Evolutionary conservation across 148 eudicot species (phyloP).

Genomic region (Arbutus unedo): DNA sequence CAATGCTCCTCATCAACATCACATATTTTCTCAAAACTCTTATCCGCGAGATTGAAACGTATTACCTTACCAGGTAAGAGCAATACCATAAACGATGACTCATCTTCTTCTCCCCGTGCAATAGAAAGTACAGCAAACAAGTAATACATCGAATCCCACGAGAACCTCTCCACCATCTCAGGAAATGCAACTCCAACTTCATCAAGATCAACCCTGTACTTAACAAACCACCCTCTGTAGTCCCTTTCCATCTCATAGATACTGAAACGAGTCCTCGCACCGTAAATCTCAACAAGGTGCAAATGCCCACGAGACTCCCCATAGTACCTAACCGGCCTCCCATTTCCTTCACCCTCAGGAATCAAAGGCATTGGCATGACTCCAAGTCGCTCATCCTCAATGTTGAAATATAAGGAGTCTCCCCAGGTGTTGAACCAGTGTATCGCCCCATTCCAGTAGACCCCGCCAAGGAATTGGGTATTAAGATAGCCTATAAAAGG

Average conservation of each 20-base stretch:
- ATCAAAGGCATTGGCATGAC: constrained; percentile 6
- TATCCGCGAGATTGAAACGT: neutral
- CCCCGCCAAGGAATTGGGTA: neutral
- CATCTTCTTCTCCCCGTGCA: constrained; percentile 14
- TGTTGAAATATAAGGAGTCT: constrained; percentile 12
- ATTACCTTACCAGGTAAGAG: neutral
- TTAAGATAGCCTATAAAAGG: neutral
- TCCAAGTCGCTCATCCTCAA: constrained; percentile 21
- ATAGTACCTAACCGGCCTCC: constrained; percentile 10
- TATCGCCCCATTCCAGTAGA: constrained; percentile 22
- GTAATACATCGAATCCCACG: neutral
- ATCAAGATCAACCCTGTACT: constrained; percentile 19
- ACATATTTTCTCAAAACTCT: neutral
- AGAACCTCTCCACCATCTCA: constrained; percentile 3
- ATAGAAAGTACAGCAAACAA: constrained; percentile 15
- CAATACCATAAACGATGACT: neutral
- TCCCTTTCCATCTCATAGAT: constrained; percentile 28
- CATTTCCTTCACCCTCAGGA: neutral
- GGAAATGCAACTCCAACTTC: constrained; percentile 14
- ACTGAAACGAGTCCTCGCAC: neutral
- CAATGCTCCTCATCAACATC: constrained; percentile 3
- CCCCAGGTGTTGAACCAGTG: constrained; percentile 17
- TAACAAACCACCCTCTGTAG: constrained; percentile 30
- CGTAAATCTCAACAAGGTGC: constrained; percentile 19
- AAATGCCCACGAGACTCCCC: constrained; percentile 20